Conservation (phyloP, 2,329 filamentous ascomycete species). For the Venturia oleaginea region DNA sequence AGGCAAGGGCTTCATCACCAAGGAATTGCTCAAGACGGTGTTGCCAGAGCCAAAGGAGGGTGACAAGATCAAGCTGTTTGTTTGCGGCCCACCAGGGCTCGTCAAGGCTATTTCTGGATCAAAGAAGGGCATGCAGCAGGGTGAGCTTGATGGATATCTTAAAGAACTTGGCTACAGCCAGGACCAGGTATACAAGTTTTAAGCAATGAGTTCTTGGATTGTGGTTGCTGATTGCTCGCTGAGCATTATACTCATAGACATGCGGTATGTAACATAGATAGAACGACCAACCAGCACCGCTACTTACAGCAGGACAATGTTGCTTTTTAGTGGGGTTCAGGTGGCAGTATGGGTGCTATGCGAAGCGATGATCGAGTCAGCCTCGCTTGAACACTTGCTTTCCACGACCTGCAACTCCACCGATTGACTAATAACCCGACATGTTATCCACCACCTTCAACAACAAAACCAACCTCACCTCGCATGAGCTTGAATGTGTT, state of each 20-base stretch:
- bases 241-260: neutral
- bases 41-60: slow-evolving; percentile 78
- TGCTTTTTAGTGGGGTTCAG: neutral
- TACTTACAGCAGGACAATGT: no score
- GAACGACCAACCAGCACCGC: neutral
- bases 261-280: slow-evolving; percentile 1
- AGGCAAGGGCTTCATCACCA: slow-evolving; percentile 71
- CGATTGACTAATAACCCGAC: no score
- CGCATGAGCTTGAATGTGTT: no score
- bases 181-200: slow-evolving; percentile 97
- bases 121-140: slow-evolving; percentile 89
- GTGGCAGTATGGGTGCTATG: no score
- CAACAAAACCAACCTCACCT: no score
- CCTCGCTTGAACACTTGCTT: no score
- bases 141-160: slow-evolving; percentile 72
- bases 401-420: no score
- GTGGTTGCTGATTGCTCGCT: neutral
- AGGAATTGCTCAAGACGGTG: slow-evolving; percentile 90
- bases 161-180: slow-evolving; percentile 75
- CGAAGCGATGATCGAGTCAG: no score
- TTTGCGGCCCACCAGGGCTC: slow-evolving; percentile 85
- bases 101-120: slow-evolving; percentile 86
- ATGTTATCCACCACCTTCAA: no score
- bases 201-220: slow-evolving; percentile 20
- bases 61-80: slow-evolving; percentile 91